These are phyloP conservation scores for Cladosporium sp. DNA, from an alignment of 2,329 filamentous ascomycete genomes.

Conservation along the genomic window DNA sequence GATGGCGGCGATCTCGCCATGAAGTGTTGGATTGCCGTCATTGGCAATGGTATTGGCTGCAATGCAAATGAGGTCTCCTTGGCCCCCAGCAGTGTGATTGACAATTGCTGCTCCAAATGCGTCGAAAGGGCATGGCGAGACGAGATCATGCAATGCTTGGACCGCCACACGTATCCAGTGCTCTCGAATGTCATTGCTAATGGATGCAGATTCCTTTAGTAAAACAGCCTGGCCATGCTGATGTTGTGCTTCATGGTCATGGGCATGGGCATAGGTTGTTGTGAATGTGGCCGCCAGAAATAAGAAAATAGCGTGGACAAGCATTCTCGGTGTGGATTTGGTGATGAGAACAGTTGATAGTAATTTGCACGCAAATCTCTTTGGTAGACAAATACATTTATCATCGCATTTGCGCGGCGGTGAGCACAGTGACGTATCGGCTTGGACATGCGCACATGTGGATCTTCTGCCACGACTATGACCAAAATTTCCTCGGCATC, in stretches of 20 bases:
- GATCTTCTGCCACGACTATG: background rate
- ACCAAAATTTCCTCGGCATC: background rate
- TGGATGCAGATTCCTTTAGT: conserved; percentile 2
- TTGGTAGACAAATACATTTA: too few species aligned
- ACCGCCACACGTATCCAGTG: conserved; percentile 54
- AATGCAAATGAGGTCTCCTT: conserved; percentile 48
- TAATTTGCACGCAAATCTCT: too few species aligned
- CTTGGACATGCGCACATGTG: background rate
- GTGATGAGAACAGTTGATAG: background rate
- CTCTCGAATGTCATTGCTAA: conserved; percentile 39
- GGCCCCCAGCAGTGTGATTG: conserved; percentile 46
- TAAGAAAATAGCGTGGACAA: background rate
- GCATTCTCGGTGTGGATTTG: background rate
- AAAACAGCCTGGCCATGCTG: background rate
- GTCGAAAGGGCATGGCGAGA: conserved; percentile 49
- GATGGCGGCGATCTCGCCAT: conserved; percentile 55
- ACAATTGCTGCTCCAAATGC: conserved; percentile 54
- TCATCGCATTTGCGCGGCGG: background rate
- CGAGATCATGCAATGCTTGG: conserved; percentile 39
- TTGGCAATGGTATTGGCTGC: conserved; percentile 44
- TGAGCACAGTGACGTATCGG: background rate
- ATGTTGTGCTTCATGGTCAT: background rate
- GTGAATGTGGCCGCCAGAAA: conserved; percentile 20
- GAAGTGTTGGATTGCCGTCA: conserved; percentile 51
- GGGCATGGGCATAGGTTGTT: background rate